Evolutionary conservation across 2,329 filamentous ascomycete species (phyloP), one percentile per base, ranked within the genome.

Genomic region (Colletotrichum karsti): DNA sequence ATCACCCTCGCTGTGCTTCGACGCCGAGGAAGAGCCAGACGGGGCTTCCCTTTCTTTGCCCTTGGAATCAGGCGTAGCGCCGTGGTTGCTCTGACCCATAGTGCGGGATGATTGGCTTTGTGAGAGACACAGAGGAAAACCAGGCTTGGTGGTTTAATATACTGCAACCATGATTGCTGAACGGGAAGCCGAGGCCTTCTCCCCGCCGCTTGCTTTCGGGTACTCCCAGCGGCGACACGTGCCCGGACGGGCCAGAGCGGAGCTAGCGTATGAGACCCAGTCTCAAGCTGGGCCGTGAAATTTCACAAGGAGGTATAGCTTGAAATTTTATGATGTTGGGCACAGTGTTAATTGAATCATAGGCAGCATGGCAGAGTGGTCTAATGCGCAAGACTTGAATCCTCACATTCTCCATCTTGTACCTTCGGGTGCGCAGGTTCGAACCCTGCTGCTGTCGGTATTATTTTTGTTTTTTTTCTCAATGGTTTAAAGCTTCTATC

Each of bases 391-490:
- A 65, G 62, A 65, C 62, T 65, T 65, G 62, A 65, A 65, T 61
- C 8, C 1, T 15, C 2, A 0, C 2, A 5, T 35, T 61, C 35
- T 4, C 1, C 4, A 65, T 65, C 62, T 65, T 28, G 22, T 65
- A 44, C 35, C 62, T 65, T 65, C 62, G 62, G 62, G 28, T 44
- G 62, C 62, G 62, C 56, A 65, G 62, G 62, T 65, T 65, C 62
- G 62, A 65, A 65, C 62, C 62, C 62, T 61, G 62, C 62, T 65
- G 62, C 58, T 65, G 62, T 65, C 62, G 62, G 10, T 4, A 13
- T 51, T 15, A 26, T 51, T 22, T 7, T 9, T 37, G 2, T 20
- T n/a, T 18, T 30, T 12, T 9, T 10, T 33, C 28, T 30, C 7
- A 12, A 41, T 6, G 5, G 12, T 33, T 7, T 41, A 8, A 6